These are phyloP conservation scores for Dioscorea alata DNA, from an alignment of 106 monocot species.

Conservation along the genomic window DNA sequence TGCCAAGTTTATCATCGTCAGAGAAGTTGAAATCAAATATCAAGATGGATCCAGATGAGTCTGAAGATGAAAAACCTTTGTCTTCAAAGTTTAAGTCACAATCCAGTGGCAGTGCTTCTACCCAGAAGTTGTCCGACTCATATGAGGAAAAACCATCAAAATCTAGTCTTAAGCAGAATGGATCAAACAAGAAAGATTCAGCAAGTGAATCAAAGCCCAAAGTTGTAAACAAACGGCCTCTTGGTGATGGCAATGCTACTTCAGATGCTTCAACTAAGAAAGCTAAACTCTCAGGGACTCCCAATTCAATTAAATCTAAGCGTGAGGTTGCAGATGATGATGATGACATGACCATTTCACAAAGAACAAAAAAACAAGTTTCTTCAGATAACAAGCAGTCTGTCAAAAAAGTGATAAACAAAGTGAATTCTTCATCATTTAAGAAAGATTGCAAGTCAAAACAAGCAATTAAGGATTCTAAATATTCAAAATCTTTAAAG, in stretches of 20 bases:
- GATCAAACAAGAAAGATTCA: constrained; percentile 24
- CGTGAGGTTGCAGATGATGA: constrained; percentile 40
- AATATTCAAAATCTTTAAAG: constrained; percentile 49
- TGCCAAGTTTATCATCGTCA: not conserved
- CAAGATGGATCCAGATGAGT: constrained; percentile 14
- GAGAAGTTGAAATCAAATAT: not conserved
- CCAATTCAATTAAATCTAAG: constrained; percentile 31
- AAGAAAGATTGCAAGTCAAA: constrained; percentile 51
- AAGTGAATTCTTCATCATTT: constrained; percentile 23
- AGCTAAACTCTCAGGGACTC: constrained; percentile 33
- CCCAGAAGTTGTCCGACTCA: constrained; percentile 22
- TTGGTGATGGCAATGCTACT: constrained; percentile 6
- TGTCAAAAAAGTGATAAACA: constrained; percentile 46
- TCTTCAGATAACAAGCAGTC: constrained; percentile 1
- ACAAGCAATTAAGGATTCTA: constrained; percentile 38
- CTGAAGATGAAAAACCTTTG: constrained; percentile 18
- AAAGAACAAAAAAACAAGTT: constrained; percentile 45
- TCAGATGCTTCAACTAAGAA: constrained; percentile 36
- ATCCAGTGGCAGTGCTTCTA: constrained; percentile 13
- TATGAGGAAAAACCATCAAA: constrained; percentile 32
- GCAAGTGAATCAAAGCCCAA: constrained; percentile 7
- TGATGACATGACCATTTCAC: constrained; percentile 46
- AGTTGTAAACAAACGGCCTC: constrained; percentile 40
- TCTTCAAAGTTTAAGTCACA: constrained; percentile 29
- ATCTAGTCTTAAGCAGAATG: constrained; percentile 31